Conservation (phyloP, 495 filamentous ascomycete genomes). For the Penicillium robsamsonii region DNA sequence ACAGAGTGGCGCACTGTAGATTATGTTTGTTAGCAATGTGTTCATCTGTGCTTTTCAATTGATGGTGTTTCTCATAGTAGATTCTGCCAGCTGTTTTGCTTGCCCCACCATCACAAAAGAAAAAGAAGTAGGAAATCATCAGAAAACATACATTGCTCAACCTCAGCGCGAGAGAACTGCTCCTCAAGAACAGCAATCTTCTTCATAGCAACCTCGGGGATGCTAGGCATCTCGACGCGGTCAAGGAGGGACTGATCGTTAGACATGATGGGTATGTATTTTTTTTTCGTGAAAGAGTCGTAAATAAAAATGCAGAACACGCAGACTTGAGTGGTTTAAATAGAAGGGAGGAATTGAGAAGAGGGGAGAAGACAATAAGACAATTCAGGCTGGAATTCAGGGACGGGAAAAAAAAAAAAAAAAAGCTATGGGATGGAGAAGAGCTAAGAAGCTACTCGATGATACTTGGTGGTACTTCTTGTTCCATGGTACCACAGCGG, state of each 20-base stretch:
- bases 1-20: conserved; percentile 35
- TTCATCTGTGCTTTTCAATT: not conserved
- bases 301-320: not conserved
- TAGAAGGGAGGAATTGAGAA: conserved; percentile 4
- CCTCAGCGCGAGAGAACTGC: conserved; percentile 37
- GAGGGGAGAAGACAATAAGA: conserved; percentile 1
- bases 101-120: not conserved
- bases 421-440: conserved; percentile 13
- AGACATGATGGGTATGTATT: conserved; percentile 26
- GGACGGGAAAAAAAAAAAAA: conserved; percentile 14
- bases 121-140: not conserved
- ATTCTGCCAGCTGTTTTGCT: conserved; percentile 2
- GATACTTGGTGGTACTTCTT: conserved; percentile 9
- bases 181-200: conserved; percentile 40
- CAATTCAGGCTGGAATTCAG: not conserved
- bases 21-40: conserved; percentile 16
- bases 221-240: conserved; percentile 33
- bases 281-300: conserved; percentile 2
- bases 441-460: conserved; percentile 8
- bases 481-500: not conserved
- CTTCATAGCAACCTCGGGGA: conserved; percentile 30
- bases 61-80: not conserved
- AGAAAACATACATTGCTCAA: conserved; percentile 41
- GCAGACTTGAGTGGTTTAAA: not conserved
- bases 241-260: conserved; percentile 31